Base-by-base conservation (phyloP, 352 stramenopile species). In the Thraustochytrium striatum region DNA sequence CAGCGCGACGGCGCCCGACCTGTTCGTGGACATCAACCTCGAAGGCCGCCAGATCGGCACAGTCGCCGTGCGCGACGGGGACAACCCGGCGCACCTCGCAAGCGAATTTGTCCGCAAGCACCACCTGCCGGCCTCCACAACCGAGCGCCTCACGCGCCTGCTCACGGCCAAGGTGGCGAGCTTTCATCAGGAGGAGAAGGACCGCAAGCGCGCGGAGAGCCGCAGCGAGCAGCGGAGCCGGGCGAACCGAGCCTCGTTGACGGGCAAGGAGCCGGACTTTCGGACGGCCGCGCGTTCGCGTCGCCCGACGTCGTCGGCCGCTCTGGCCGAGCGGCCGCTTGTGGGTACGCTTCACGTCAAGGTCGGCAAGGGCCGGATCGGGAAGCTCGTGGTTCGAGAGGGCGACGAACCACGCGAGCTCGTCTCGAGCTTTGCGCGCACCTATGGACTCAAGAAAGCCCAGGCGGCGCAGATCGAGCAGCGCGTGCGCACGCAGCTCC, bases 271-370 rank as follows among this genome's bases (percentile, higher is more conserved):
- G 57, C 3, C 9, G 36, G 5, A 30, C 7, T 65, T 21, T 28
- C 11, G 57, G 13, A 3, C 9, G 57, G 11, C 53, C 13, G 16
- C 59, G 9, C 59, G 59, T 8, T 53, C 35, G 2, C 9, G 7
- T 2, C 59, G 59, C 13, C 41, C 59, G 41, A 36, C 16, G 9
- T 19, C 11, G n/a, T n/a, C n/a, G n/a, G n/a, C n/a, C n/a, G n/a
- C n/a, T n/a, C n/a, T n/a, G n/a, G n/a, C n/a, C n/a, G n/a, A n/a
- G 3, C 35, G 59, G 7, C 59, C 59, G 38, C 25, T 70, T 13
- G 53, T 75, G 19, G 65, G 65, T 9, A 75, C 65, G 3, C 65
- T 75, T 3, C 65, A 75, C 30, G 65, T 75, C 25, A 75, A 75
- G 30, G 65, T 75, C 16, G 65, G 65, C 0, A 30, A 30, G 8